Evolutionary conservation across 2,329 filamentous ascomycete genomes (phyloP), one percentile per base, ranked within the genome.

Genomic region (Zasmidium cellare): DNA sequence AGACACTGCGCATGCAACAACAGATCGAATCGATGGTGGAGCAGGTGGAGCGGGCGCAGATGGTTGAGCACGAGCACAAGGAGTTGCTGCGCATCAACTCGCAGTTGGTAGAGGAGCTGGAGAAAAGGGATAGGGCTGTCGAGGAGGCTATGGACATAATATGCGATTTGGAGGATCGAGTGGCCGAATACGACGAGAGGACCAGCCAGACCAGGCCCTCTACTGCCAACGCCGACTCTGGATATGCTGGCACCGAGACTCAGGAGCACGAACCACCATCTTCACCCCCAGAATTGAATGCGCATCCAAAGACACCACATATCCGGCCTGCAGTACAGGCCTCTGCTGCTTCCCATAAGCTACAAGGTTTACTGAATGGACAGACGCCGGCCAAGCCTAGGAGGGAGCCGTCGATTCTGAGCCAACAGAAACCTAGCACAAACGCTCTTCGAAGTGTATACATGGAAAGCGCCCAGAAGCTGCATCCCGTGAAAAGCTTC

Each of bases 61-160:
- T 64, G 46, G 53, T 78, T 48, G 64, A 70, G 41, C 66, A 70
- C 16, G 74, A 78, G 57, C 75, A 77, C 58, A 67, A 71, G 3
- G 82, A 86, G 65, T 68, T 84, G 52, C 79, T 82, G 57, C 79
- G 84, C 16, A 78, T 86, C 62, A 87, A 87, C 59, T 80, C 84
- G 18, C 77, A 79, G 60, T 74, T 90, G 31, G 67, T 85, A 19
- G 71, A 75, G 2, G 86, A 89, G 69, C 69, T 90, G 53, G 84
- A 88, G 62, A 86, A 86, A 73, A 80, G 87, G 18, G 88, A 91
- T 71, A 85, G 85, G 67, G 88, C 87, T 3, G 79, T 91, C 1
- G 84, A 87, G 60, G 87, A 91, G 67, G 88, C 88, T 2, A 86
- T 90, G 5, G 79, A 81, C 24, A 85, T 90, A 77, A 91, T 91